Percentiles rank a stretch among this genome's conserved stretches.
Conservation (phyloP, 257 asterid genomes). For the Rehmannia glutinosa region DNA sequence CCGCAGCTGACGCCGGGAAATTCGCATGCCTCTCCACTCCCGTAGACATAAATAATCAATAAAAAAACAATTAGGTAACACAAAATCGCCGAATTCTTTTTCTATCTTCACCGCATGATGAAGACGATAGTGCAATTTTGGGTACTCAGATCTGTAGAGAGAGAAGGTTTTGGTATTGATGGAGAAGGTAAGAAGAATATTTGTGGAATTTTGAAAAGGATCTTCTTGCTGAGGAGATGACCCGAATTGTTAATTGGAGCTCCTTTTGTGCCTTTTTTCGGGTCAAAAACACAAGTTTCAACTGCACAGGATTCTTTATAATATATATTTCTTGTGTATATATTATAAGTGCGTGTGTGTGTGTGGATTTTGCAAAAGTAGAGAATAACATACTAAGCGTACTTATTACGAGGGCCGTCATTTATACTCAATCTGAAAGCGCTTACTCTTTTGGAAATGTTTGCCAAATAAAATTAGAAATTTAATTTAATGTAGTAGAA, state of each 20-base stretch:
- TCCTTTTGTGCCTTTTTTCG: background rate
- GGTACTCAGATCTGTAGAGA: constrained; percentile 31
- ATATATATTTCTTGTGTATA: background rate
- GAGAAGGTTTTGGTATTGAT: background rate
- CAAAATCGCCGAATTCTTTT: background rate
- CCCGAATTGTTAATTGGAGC: constrained; percentile 33
- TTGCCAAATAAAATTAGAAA: too few relatives aligned
- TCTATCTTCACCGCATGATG: background rate
- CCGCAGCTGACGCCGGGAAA: constrained; percentile 40
- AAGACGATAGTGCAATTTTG: background rate
- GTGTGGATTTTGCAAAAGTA: too few relatives aligned
- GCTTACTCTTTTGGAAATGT: too few relatives aligned
- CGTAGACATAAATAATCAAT: constrained; percentile 34
- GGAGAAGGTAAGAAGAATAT: background rate
- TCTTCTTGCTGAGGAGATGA: constrained; percentile 28
- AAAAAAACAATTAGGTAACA: background rate
- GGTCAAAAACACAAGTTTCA: background rate
- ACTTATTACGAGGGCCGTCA: constrained; percentile 7
- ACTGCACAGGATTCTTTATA: background rate
- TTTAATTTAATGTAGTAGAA: too few relatives aligned
- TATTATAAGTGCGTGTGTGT: too few relatives aligned
- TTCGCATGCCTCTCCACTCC: constrained; percentile 57
- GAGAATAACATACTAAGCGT: constrained; percentile 9
- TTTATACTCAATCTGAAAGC: too few relatives aligned
- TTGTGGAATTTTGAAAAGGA: constrained; percentile 20